These are phyloP conservation scores for rapeseed (Brassica napus) DNA, from an alignment of 345 rosid species.

Conservation along the genomic window DNA sequence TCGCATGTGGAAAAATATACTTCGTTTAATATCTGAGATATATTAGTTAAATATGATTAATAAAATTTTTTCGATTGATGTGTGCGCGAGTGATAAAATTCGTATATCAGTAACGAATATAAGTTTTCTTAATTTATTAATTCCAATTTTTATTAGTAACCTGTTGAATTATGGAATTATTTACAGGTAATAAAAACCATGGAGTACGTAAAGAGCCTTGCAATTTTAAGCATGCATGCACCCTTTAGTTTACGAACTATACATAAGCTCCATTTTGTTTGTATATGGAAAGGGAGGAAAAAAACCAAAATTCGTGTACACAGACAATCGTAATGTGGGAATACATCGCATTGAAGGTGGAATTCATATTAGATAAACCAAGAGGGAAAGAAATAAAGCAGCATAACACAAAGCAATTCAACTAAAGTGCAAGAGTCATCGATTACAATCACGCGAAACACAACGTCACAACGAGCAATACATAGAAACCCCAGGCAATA, in stretches of 20 bases:
- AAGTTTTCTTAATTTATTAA: background rate
- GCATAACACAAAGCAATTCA: constrained; percentile 17
- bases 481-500: background rate
- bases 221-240: background rate
- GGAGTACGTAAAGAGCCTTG: background rate
- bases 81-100: background rate
- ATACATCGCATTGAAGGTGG: background rate
- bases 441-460: constrained; percentile 33
- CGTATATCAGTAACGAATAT: background rate
- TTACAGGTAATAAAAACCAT: background rate
- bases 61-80: background rate
- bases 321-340: background rate
- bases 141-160: background rate
- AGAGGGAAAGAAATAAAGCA: background rate
- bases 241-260: background rate
- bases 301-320: background rate
- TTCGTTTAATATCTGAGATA: constrained; percentile 8
- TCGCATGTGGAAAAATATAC: background rate
- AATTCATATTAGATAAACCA: background rate
- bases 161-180: background rate
- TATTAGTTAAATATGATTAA: background rate
- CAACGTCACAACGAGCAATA: constrained; percentile 25
- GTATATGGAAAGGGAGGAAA: background rate
- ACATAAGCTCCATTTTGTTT: background rate
- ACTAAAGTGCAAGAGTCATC: constrained; percentile 14